Conservation (phyloP, 1,284 basidiomycete genomes). For the Neotropicomus parvogracilis region DNA sequence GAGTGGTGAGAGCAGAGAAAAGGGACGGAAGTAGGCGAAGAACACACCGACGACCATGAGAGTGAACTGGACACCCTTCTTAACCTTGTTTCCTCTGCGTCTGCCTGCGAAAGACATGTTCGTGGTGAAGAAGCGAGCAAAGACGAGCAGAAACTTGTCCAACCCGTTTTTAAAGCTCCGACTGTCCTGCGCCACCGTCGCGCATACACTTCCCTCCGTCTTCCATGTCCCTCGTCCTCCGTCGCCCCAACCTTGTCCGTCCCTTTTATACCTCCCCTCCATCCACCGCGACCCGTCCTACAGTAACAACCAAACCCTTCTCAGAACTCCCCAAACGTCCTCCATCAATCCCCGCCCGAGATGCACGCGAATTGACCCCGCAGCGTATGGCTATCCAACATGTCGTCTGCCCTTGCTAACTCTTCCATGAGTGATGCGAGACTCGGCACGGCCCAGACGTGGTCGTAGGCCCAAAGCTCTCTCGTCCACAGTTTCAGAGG, state of each 20-base stretch:
- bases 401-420: slow-evolving; percentile 1
- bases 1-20: slow-evolving; percentile 13
- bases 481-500: background rate
- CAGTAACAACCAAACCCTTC: slow-evolving; percentile 48
- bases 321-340: slow-evolving; percentile 52
- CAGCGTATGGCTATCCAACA: slow-evolving; percentile 10
- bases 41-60: slow-evolving; percentile 88
- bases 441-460: slow-evolving; percentile 14
- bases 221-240: slow-evolving; percentile 20
- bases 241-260: slow-evolving; percentile 17
- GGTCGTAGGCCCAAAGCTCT: slow-evolving; percentile 19
- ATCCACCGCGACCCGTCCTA: slow-evolving; percentile 13
- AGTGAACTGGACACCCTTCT: slow-evolving; percentile 96
- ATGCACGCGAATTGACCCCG: background rate
- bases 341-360: background rate
- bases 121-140: slow-evolving; percentile 26
- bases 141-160: slow-evolving; percentile 32
- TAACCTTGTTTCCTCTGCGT: slow-evolving; percentile 91
- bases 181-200: slow-evolving; percentile 33
- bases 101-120: slow-evolving; percentile 81
- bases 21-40: background rate
- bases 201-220: slow-evolving; percentile 19
- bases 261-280: slow-evolving; percentile 13
- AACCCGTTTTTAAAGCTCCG: slow-evolving; percentile 41
- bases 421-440: background rate